Evolutionary conservation across 1,139 yeast species (phyloP).

Genomic region (Saccharomyces hybrid): DNA sequence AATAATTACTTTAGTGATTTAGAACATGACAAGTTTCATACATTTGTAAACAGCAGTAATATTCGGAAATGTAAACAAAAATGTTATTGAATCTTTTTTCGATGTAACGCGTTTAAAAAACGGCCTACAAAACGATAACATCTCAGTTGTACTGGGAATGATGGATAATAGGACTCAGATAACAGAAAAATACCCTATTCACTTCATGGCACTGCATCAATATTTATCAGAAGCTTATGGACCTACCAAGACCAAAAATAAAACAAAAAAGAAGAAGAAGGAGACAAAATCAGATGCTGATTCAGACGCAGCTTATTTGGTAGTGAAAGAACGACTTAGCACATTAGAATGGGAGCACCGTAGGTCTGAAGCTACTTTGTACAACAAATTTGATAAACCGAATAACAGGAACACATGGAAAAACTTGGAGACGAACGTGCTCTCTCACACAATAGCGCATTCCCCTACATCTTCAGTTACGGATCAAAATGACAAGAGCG

Average conservation of each 20-base stretch:
- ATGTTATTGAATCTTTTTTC: too few relatives aligned
- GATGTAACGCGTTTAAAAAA: too few relatives aligned
- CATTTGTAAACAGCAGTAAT: too few relatives aligned
- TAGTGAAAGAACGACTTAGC: not conserved
- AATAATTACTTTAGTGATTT: too few relatives aligned
- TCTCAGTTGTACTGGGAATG: too few relatives aligned
- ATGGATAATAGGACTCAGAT: too few relatives aligned
- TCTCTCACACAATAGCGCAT: constrained; percentile 2
- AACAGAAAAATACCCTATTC: too few relatives aligned
- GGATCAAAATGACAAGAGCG: not conserved
- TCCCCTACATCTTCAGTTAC: not conserved
- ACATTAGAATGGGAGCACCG: not conserved
- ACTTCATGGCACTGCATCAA: constrained; percentile 11
- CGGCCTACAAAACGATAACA: too few relatives aligned
- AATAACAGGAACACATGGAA: constrained; percentile 18
- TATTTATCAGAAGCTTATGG: constrained; percentile 21
- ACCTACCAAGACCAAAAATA: constrained; percentile 14
- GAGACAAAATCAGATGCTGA: constrained; percentile 8
- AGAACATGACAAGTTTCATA: too few relatives aligned
- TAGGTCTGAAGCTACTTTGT: not conserved
- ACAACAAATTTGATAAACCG: constrained; percentile 4
- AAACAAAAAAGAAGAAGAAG: constrained; percentile 18
- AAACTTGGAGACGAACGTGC: constrained; percentile 20
- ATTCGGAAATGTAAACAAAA: too few relatives aligned
- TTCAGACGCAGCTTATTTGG: not conserved